Conservation (phyloP, 306 rosid genomes). For the Citrullus amarus region DNA sequence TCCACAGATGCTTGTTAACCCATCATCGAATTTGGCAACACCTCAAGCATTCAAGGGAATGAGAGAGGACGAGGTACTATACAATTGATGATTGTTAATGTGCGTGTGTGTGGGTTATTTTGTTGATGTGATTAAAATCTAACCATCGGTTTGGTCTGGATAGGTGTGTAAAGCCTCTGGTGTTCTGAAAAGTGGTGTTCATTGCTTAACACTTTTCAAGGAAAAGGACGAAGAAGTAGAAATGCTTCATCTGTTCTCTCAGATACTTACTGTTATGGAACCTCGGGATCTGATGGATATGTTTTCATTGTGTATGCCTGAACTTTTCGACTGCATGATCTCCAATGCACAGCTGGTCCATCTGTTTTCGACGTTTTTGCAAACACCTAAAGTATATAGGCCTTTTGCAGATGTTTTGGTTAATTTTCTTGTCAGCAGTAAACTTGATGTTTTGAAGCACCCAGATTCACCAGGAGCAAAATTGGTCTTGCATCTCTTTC, state of each 20-base stretch:
- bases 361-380: constrained; percentile 84
- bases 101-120: background rate
- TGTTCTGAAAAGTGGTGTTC: constrained; percentile 91
- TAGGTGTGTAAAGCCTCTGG: constrained; percentile 96
- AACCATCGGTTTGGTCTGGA: constrained; percentile 22
- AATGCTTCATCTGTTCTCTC: constrained; percentile 85
- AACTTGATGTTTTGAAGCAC: constrained; percentile 74
- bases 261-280: constrained; percentile 95
- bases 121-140: constrained; percentile 13
- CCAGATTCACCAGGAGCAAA: constrained; percentile 88
- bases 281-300: constrained; percentile 99
- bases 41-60: constrained; percentile 84
- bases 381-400: constrained; percentile 65
- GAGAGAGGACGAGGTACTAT: constrained; percentile 95
- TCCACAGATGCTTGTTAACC: constrained; percentile 62
- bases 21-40: constrained; percentile 60
- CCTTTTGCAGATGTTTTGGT: constrained; percentile 96
- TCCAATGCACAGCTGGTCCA: constrained; percentile 81
- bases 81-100: background rate
- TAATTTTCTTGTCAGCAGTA: constrained; percentile 74
- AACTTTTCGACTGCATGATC: constrained; percentile 96
- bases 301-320: constrained; percentile 98
- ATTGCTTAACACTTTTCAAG: constrained; percentile 92
- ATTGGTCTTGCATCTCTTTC: constrained; percentile 85
- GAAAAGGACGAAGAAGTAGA: constrained; percentile 99